These are phyloP conservation scores for Kernera saxatilis DNA, from an alignment of 345 rosid genomes.

Conservation along the genomic window DNA sequence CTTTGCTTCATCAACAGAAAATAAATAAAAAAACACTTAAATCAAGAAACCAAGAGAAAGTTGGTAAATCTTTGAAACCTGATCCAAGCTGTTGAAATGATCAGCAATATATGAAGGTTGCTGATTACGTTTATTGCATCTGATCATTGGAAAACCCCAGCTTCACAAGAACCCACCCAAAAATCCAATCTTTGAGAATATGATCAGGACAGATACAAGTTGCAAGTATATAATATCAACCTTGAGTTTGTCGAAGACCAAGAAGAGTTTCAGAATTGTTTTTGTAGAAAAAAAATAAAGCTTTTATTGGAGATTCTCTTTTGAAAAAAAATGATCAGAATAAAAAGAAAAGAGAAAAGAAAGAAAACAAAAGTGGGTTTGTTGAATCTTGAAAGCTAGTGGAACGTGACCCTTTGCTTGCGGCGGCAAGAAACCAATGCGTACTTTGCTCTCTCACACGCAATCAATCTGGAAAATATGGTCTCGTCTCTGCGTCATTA, in stretches of 20 bases:
- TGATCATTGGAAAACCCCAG: constrained; percentile 21
- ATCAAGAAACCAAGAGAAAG: constrained; percentile 12
- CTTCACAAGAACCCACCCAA: neutral
- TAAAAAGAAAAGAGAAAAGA: neutral
- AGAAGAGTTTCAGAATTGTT: neutral
- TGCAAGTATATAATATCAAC: neutral
- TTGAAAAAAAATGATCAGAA: neutral
- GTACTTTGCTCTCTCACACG: constrained; percentile 1
- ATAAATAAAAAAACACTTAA: neutral
- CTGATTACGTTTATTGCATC: constrained; percentile 20
- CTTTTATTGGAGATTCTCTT: neutral
- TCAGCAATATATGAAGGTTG: constrained; percentile 50
- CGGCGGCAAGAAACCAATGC: constrained; percentile 8
- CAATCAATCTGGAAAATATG: constrained; percentile 2
- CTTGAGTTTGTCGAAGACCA: neutral
- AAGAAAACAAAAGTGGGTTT: neutral
- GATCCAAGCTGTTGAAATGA: constrained; percentile 62
- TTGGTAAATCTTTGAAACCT: constrained; percentile 39
- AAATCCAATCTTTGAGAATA: neutral
- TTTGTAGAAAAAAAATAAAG: neutral
- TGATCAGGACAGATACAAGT: neutral
- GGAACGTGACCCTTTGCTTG: constrained; percentile 28
- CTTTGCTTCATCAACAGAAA: neutral
- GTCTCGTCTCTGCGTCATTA: constrained; percentile 7
- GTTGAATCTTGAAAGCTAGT: constrained; percentile 28